These are phyloP conservation scores for Trametes sp. DNA, from an alignment of 1,284 basidiomycete species.

Conservation along the genomic window DNA sequence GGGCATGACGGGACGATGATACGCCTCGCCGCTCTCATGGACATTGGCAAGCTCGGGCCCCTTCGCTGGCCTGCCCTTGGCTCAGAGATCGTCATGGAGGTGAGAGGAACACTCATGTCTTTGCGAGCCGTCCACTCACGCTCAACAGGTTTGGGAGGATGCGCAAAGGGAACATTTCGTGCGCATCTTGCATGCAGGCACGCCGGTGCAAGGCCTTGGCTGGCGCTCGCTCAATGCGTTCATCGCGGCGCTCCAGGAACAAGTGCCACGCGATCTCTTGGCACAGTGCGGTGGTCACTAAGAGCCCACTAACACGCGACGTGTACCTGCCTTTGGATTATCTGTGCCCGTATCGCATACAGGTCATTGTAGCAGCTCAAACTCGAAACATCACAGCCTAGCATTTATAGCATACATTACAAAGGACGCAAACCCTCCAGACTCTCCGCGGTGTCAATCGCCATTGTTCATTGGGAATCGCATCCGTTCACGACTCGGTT, in stretches of 20 bases:
- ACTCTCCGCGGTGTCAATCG: no score
- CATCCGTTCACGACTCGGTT: no score
- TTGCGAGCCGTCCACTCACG: no score
- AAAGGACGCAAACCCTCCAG: no score
- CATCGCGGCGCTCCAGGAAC: constrained; percentile 44
- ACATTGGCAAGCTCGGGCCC: constrained; percentile 46
- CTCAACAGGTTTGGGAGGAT: constrained; percentile 51
- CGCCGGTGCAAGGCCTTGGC: constrained; percentile 46
- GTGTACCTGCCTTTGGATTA: no score
- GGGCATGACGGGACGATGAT: constrained; percentile 62
- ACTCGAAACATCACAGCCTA: no score
- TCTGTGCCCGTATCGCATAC: no score
- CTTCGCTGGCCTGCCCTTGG: constrained; percentile 61
- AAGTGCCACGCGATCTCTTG: constrained; percentile 50
- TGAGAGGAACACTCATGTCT: constrained; percentile 31
- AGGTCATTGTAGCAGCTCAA: no score
- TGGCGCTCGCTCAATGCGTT: constrained; percentile 51
- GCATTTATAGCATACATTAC: no score
- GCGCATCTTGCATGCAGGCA: constrained; percentile 57
- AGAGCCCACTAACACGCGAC: no score
- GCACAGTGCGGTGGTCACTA: constrained; percentile 33
- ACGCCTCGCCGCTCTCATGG: constrained; percentile 55
- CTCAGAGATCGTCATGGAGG: constrained; percentile 60
- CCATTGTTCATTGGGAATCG: no score
- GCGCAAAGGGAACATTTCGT: constrained; percentile 44